Evolutionary conservation across 345 rosid genomes (phyloP).

Genomic region (Lenwebbia sp.): DNA sequence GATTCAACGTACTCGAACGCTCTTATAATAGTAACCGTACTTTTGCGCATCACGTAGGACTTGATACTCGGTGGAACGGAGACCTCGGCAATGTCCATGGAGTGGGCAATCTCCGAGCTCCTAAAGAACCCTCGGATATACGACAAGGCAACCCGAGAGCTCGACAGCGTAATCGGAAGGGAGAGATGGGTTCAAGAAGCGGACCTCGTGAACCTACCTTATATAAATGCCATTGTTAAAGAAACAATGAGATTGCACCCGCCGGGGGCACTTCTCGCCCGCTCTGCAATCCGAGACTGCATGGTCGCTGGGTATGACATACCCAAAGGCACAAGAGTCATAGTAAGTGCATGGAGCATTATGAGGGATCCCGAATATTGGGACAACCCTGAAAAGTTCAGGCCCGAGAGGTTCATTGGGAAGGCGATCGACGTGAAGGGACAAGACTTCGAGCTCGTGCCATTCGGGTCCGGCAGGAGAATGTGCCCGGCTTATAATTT

Average conservation of each 20-base stretch:
- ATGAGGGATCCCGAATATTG: constrained; percentile 8
- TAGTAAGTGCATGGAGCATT: constrained; percentile 2
- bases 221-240: constrained; percentile 19
- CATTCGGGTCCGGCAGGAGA: constrained; percentile 28
- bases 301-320: constrained; percentile 3
- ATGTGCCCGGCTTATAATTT: constrained; percentile 15
- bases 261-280: background rate
- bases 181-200: constrained; percentile 22
- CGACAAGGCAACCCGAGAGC: constrained; percentile 12
- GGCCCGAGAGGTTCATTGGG: constrained; percentile 13
- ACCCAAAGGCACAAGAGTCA: background rate
- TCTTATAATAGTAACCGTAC: background rate
- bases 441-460: constrained; percentile 29
- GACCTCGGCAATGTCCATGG: constrained; percentile 8
- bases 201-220: constrained; percentile 19
- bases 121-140: constrained; percentile 7
- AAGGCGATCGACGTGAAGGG: constrained; percentile 6
- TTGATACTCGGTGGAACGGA: constrained; percentile 12
- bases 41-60: background rate
- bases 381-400: constrained; percentile 7
- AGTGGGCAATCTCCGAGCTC: constrained; percentile 16
- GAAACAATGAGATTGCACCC: constrained; percentile 29
- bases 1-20: background rate
- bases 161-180: constrained; percentile 23
- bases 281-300: background rate